Conservation (phyloP, 2,329 filamentous ascomycete species). For the Apiospora marii region DNA sequence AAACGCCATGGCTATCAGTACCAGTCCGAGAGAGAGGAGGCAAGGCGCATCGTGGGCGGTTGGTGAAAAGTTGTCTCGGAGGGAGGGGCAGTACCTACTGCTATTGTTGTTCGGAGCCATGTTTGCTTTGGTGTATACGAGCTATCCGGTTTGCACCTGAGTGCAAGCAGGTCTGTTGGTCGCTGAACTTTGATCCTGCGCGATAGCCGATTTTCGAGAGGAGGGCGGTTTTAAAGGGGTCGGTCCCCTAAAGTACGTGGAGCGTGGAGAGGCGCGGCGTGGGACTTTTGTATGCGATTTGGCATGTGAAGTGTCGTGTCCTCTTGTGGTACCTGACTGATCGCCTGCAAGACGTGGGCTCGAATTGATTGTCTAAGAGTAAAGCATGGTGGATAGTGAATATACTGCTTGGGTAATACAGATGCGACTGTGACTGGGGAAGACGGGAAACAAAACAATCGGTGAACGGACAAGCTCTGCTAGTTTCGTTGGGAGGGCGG, state of each 20-base stretch:
- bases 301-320: background rate
- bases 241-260: conserved; percentile 4
- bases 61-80: background rate
- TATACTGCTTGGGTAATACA: conserved; percentile 10
- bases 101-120: conserved; percentile 50
- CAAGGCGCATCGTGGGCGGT: conserved; percentile 29
- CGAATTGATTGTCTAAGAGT: conserved; percentile 15
- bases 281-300: background rate
- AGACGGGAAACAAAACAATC: background rate
- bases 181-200: conserved; percentile 11
- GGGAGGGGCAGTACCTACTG: conserved; percentile 34
- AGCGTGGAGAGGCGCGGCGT: background rate
- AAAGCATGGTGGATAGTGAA: conserved; percentile 15
- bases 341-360: conserved; percentile 7
- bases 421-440: background rate
- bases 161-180: conserved; percentile 2
- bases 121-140: conserved; percentile 25
- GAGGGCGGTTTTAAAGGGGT: conserved; percentile 11
- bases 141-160: background rate
- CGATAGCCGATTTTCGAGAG: conserved; percentile 10
- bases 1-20: background rate
- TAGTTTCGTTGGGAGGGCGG: conserved; percentile 12
- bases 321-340: conserved; percentile 1
- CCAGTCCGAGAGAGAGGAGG: background rate
- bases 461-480: conserved; percentile 13